A percentile compares a stretch with the other conserved stretches of the same genome.
Conservation (phyloP, 2,329 filamentous ascomycete genomes). For the Phyllosticta citriasiana region DNA sequence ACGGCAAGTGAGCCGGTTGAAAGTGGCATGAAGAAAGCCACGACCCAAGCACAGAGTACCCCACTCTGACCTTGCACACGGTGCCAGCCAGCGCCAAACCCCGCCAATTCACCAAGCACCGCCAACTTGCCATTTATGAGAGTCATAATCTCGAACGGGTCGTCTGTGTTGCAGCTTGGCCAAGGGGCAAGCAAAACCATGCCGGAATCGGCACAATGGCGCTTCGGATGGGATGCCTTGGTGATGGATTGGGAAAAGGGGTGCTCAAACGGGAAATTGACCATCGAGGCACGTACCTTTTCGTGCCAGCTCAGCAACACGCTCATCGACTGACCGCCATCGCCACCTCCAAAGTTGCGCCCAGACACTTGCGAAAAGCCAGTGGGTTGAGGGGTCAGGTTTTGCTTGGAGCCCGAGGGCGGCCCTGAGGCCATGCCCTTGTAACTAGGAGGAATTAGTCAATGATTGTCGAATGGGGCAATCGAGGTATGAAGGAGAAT, state of each 20-base stretch:
- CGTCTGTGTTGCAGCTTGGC: neutral
- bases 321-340: conserved; percentile 84
- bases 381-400: conserved; percentile 63
- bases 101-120: conserved; percentile 1
- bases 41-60: neutral
- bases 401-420: conserved; percentile 19
- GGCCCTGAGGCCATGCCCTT: conserved; percentile 64
- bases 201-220: conserved; percentile 3
- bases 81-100: neutral
- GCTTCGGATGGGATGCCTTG: conserved; percentile 6
- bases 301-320: conserved; percentile 97
- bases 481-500: conserved; percentile 11
- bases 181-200: neutral
- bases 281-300: conserved; percentile 44
- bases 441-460: conserved; percentile 49
- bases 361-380: conserved; percentile 75
- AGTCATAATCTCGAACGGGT: neutral
- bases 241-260: neutral
- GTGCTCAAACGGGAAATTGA: neutral
- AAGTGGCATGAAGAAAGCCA: neutral
- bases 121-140: neutral
- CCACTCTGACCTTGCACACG: neutral
- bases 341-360: conserved; percentile 47
- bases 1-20: neutral
- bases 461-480: neutral